Base-by-base conservation (phyloP, 1,284 basidiomycete genomes). In the Cryptococcus maquisensis region DNA sequence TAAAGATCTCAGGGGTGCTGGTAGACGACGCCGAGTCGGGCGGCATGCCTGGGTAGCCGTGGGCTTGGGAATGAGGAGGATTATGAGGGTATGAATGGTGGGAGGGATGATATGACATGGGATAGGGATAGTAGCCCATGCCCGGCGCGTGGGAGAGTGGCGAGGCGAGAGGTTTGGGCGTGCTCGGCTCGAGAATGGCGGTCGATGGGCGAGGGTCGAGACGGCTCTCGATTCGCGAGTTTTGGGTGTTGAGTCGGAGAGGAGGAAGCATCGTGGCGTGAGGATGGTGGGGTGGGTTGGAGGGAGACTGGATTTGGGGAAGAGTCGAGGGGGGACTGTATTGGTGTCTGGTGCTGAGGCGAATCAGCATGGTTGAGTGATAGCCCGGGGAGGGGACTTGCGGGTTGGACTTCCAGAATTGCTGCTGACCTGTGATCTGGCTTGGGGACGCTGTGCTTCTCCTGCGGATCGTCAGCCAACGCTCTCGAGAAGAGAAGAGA, bases 181-280 rank as follows among this genome's bases (percentile, higher is more conserved):
- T 38, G 43, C 43, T 49, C 40, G 44, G 47, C 39, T n/a, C 40
- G 36, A 10, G 42, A 23, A 1, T 6, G 28, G 21, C 46, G 47
- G 18, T 46, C 18, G 6, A 23, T 37, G 6, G 47, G 21, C 7
- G 47, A 54, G 21, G 39, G 47, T 9, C 46, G 23, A 28, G 47
- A 54, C 21, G 52, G 40, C 9, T 28, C 49, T 15, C 5, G 54
- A 24, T 18, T 50, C 49, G 21, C 18, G 44, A 13, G 15, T 18
- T 18, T 45, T 37, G 24, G 54, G 28, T 39, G 28, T 1, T 32
- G 28, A 55, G 39, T 26, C 54, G 42, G 10, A 55, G 42, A 18
- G 54, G 54, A 10, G 54, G 54, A 20, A 55, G 37, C 54, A 55
- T 55, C 48, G 41, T 55, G 9, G 28, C 47, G 2, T 44, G 45